Evolutionary conservation across 2,329 filamentous ascomycete genomes (phyloP), one percentile per base, ranked within the genome.

Genomic region (Cladosporium sp.): DNA sequence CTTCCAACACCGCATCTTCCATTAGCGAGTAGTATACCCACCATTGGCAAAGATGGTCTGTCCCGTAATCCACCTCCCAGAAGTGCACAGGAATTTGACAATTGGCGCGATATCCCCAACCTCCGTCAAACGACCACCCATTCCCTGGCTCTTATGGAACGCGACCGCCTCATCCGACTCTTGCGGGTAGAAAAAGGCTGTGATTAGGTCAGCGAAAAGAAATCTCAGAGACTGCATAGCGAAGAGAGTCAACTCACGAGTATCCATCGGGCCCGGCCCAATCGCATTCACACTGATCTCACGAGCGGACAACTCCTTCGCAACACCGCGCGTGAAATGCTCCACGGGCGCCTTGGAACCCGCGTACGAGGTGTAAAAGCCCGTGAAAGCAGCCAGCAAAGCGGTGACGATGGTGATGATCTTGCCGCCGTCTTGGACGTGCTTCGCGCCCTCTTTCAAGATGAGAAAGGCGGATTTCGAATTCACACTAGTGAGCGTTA

Each of bases 381-480:
- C 53, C 8, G 53, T 52, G 29, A 38, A 55, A 8, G 53, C 53
- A 3, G 42, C 53, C 8, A 55, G 48, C 7, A 55, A 32, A 25
- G 42, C 20, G 3, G 53, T 55, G 5, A 52, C 53, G 36, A 54
- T 40, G 7, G 40, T 53, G 32, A 55, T 46, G 27, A 55, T 49
- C 39, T 52, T 55, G 12, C 51, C 53, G 7, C 53, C 52, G 15
- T 55, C 53, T 9, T 25, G 15, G 30, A 55, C 48, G 22, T 40
- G n/a, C 33, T 54, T 49, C 4, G 53, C 51, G 13, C n/a, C 43
- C 15, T 49, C 48, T 27, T 55, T 38, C 18, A 51, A 12, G 46
- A 55, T 51, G 41, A 55, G 43, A 32, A 55, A 55, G 5, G 53
- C 53, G 12, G 53, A 41, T 38, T 55, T 55, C 16, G 51, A 51